Evolutionary conservation across 1,139 yeast genomes (phyloP), one percentile per base, ranked within the genome.

Genomic region (Scheffersomyces parashehatae): DNA sequence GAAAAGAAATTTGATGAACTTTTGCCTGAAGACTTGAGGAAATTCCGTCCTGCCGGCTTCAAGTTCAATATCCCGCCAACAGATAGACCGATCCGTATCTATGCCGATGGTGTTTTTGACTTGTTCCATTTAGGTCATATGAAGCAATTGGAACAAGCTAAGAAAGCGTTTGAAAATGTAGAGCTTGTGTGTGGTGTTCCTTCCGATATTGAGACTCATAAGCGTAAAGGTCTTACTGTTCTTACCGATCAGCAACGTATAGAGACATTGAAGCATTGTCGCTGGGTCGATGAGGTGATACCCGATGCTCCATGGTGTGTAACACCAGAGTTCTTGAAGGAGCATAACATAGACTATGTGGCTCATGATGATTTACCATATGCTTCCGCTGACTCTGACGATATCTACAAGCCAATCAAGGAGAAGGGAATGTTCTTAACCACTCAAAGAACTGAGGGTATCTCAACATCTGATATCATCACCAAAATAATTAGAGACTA

Each of bases 321-420:
- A 28, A 87, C 93, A 3, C 81, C 90, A 41, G 90, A 86, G 39
- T 93, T 93, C 58, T 68, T 93, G 51, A 72, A 72, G 42, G 68
- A 85, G 56, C 97, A 93, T 67, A 73, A 83, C 44, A 89, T 93
- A 53, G 99, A 93, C 64, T 93, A 89, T 59, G 97, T 93, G 46
- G 99, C 99, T 3, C 99, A 93, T 66, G 99, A 93, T 67, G 99
- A 93, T 64, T 72, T 90, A 52, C 99, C 99, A 0, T 93, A 93
- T 63, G 97, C 89, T 1, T 84, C 95, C 28, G 82, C 81, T 12
- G 96, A 85, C 48, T 77, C 83, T 38, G 97, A 88, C 62, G 99
- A 93, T 64, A 90, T 93, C 43, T 93, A 93, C 68, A 83, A 81
- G 62, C 97, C 97, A 10, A 86, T 93, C 58, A 93, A 95, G 62